phyloP scores from a whole-genome alignment of 129 eudicot genomes.

The Ambrosia trifida region DNA sequence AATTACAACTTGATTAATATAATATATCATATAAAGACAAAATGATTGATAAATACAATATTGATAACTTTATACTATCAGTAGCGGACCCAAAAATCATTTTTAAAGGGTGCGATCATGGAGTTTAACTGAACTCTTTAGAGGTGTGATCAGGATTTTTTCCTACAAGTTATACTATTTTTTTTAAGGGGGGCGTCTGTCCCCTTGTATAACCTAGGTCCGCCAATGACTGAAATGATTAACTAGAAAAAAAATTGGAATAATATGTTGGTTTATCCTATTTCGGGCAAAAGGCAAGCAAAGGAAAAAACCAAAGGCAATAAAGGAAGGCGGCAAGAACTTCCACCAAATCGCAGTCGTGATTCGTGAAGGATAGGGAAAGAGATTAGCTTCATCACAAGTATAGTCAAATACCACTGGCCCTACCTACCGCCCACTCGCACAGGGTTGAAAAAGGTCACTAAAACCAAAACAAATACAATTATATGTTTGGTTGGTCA shows the following conservation, averaged over 20 bases:
- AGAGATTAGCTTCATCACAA: conserved; percentile 5
- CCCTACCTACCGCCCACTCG: conserved; percentile 18
- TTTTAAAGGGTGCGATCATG: no score
- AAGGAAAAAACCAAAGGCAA: conserved; percentile 37
- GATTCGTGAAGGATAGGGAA: conserved; percentile 18
- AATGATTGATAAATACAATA: not conserved
- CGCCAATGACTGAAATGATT: conserved; percentile 13
- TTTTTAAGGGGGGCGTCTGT: no score
- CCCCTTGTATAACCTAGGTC: no score
- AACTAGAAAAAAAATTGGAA: not conserved
- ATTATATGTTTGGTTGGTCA: no score
- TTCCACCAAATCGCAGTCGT: conserved; percentile 20
- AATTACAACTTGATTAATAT: not conserved
- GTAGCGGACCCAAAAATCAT: no score
- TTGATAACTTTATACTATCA: not conserved
- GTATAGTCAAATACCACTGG: not conserved
- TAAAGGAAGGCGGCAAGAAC: conserved; percentile 35
- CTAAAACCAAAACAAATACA: not conserved
- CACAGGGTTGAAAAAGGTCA: not conserved
- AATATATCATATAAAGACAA: not conserved
- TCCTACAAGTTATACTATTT: no score
- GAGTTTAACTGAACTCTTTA: no score
- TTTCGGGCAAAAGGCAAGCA: not conserved
- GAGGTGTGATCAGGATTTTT: no score
- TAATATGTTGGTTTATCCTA: not conserved